Evolutionary conservation across 441 rosid genomes (phyloP).

Genomic region (Kokia cookei): DNA sequence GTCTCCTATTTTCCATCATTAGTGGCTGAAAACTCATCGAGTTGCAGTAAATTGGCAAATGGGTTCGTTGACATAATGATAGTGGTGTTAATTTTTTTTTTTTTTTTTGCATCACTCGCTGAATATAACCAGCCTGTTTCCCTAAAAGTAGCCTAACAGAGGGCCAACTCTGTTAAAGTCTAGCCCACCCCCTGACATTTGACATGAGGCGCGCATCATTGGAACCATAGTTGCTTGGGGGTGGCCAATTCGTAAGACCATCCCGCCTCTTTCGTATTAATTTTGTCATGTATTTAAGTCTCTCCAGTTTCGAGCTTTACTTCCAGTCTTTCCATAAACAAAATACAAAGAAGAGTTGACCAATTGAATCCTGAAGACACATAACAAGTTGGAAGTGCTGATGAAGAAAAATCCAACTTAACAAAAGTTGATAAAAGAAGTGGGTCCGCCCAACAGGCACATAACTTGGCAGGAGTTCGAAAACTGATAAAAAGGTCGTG

Average conservation of each 20-base stretch:
- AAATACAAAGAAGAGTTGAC: not conserved
- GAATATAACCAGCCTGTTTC: constrained; percentile 2
- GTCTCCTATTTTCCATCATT: not conserved
- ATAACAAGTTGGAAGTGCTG: not conserved
- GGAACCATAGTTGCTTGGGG: not conserved
- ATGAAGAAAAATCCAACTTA: not conserved
- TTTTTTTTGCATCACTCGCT: not conserved
- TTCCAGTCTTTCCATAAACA: not conserved
- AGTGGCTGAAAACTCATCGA: not conserved
- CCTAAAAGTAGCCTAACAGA: not conserved
- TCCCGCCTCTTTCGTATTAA: not conserved
- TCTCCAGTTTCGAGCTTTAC: not conserved
- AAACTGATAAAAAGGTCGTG: not conserved
- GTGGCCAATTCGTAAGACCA: not conserved
- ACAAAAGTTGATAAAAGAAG: not conserved
- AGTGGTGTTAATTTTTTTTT: not conserved
- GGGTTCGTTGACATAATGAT: not conserved
- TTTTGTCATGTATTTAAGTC: not conserved
- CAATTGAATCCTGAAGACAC: not conserved
- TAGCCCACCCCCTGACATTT: not conserved
- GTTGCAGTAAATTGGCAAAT: not conserved
- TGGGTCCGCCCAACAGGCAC: not conserved
- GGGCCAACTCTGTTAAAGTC: not conserved
- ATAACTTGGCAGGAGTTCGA: not conserved
- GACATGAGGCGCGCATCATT: not conserved